Evolutionary conservation across 1,284 basidiomycete genomes (phyloP).

Genomic region (Fomitopsis pinicola): DNA sequence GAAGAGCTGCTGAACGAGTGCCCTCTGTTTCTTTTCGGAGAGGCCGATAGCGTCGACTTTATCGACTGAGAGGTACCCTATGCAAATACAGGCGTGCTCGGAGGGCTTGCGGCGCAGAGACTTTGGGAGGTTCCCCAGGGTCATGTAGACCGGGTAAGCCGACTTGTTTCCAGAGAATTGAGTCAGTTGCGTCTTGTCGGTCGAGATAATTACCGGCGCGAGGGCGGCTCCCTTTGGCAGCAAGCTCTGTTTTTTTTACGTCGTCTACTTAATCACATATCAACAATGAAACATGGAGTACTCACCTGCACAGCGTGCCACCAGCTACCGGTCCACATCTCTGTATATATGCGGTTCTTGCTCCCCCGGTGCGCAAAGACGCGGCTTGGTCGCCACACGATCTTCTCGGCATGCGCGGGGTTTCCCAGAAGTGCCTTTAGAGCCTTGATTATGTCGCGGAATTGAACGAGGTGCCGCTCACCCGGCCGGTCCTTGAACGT

Average conservation of each 20-base stretch:
- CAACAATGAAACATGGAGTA: too few species aligned
- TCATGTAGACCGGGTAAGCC: slow-evolving; percentile 6
- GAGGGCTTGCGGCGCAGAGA: not conserved
- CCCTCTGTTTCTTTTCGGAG: not conserved
- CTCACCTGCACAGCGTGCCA: too few species aligned
- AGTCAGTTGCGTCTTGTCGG: slow-evolving; percentile 5
- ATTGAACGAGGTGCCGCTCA: too few species aligned
- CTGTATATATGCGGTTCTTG: too few species aligned
- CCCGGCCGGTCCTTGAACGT: too few species aligned
- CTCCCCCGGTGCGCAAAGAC: too few species aligned
- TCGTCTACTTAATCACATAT: too few species aligned
- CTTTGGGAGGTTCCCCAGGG: slow-evolving; percentile 1
- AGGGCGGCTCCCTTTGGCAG: not conserved
- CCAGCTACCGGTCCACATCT: too few species aligned
- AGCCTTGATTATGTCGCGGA: too few species aligned
- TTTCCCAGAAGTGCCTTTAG: too few species aligned
- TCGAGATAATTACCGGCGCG: not conserved
- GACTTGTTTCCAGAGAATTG: slow-evolving; percentile 1
- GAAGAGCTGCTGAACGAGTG: slow-evolving; percentile 9
- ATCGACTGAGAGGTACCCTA: not conserved
- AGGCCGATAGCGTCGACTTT: not conserved
- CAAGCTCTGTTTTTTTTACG: not conserved
- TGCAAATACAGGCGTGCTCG: not conserved
- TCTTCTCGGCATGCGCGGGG: too few species aligned
- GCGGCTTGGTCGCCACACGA: too few species aligned